phyloP scores from a whole-genome alignment of 225 moss, liverwort and hornwort genomes.

The Sphagnum tenellum region DNA sequence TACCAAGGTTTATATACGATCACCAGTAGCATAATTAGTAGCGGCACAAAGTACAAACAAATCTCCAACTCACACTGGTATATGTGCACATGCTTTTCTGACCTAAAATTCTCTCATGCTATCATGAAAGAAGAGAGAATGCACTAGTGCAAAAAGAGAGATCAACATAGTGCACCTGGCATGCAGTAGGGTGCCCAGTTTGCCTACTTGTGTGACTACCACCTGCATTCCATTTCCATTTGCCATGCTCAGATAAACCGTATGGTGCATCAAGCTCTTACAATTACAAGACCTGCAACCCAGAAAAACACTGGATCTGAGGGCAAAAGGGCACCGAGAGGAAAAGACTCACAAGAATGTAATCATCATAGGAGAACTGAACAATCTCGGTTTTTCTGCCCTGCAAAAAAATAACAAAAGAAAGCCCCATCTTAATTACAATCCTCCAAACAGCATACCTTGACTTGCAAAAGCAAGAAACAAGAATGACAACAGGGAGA shows the following conservation, averaged over 20 bases:
- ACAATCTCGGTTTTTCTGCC: conserved; percentile 63
- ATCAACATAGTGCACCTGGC: conserved; percentile 36
- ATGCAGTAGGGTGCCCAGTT: conserved; percentile 76
- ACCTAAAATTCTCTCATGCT: too few relatives aligned
- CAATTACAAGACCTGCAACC: not conserved
- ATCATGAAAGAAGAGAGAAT: too few relatives aligned
- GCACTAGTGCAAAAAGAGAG: not conserved
- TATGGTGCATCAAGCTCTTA: not conserved
- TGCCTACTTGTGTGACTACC: conserved; percentile 78
- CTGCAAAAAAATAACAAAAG: conserved; percentile 13
- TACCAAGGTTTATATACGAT: too few relatives aligned
- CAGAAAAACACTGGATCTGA: not conserved
- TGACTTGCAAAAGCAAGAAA: not conserved
- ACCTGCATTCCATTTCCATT: conserved; percentile 29
- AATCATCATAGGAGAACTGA: conserved; percentile 66
- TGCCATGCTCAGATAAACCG: too few relatives aligned
- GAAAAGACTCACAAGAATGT: conserved; percentile 41
- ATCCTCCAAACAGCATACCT: too few relatives aligned
- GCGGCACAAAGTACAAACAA: too few relatives aligned
- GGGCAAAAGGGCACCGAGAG: not conserved
- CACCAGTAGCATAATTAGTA: too few relatives aligned
- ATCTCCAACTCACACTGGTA: too few relatives aligned
- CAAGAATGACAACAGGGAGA: not conserved
- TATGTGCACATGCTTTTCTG: too few relatives aligned
- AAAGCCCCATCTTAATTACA: not conserved